Evolutionary conservation across 1,284 basidiomycete species (phyloP), one percentile per base, ranked within the genome.

Genomic region (Grifola frondosa): DNA sequence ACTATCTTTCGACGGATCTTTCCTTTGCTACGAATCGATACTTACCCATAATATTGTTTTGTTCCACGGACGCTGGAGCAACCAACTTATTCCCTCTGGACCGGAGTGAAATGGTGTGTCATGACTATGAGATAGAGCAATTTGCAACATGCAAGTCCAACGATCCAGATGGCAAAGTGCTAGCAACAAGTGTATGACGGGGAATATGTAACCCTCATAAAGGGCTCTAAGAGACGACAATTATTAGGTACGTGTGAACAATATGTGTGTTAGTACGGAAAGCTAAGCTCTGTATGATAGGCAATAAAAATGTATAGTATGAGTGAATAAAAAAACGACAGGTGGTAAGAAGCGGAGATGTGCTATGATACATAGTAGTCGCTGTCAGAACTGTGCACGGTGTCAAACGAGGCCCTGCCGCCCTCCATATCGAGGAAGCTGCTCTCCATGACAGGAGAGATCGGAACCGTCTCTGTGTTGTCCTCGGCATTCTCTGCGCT

Each of bases 391-490:
- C 72, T 78, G 42, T 75, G 70, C 34, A 71, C 60, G 15, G 77
- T 78, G 56, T 87, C 84, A 55, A 87, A 78, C 13, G 82, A 84
- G 48, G 75, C 77, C 49, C 78, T 69, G 21, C 68, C 65, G 28
- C 72, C 52, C 19, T 64, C 78, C 50, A 87, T 67, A 56, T 86
- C 81, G 36, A 87, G 67, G 64, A 87, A 87, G 61, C 81, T 86
- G 48, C 64, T 65, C 46, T 69, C 67, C 32, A 61, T 58, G 33
- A 48, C 46, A 15, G 54, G 58, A 21, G 56, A 54, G 26, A 42
- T 43, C 30, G 46, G 46, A 22, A 39, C 25, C 25, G 48, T 37
- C 23, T 57, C 53, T 24, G 44, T 38, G 21, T 34, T 13, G 19
- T 51, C 52, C 24, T 48, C 48, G 7, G 46, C 44, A 36, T 45